Evolutionary conservation across 2,329 filamentous ascomycete genomes (phyloP).

Genomic region (Aspergillus vadensis): DNA sequence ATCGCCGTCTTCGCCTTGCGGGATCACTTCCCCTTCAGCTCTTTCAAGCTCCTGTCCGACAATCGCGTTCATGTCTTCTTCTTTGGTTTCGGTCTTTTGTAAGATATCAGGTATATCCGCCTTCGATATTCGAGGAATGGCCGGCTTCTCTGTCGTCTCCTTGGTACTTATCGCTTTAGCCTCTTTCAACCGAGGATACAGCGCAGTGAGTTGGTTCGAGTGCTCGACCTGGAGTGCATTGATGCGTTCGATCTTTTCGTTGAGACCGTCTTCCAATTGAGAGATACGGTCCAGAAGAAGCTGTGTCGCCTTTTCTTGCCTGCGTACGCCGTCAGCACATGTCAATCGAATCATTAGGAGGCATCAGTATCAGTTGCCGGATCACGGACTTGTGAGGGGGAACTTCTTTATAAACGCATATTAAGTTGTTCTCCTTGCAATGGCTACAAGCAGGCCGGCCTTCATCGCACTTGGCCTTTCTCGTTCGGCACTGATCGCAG

Average conservation of each 20-base stretch:
- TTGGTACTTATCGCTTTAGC: constrained; percentile 1
- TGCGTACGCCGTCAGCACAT: constrained; percentile 20
- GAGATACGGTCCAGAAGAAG: constrained; percentile 38
- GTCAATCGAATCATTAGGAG: neutral
- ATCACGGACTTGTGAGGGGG: constrained; percentile 79
- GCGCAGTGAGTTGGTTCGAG: constrained; percentile 14
- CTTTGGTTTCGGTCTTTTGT: constrained; percentile 20
- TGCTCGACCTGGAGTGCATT: constrained; percentile 24
- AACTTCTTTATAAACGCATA: constrained; percentile 87
- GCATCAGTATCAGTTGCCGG: neutral
- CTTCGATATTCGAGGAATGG: constrained; percentile 30
- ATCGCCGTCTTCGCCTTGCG: constrained; percentile 50
- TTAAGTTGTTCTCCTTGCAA: constrained; percentile 81
- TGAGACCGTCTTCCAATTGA: constrained; percentile 34
- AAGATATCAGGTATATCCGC: constrained; percentile 16
- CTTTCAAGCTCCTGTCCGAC: constrained; percentile 11
- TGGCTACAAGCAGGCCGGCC: constrained; percentile 77
- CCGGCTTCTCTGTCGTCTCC: constrained; percentile 17
- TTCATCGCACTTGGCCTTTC: constrained; percentile 92
- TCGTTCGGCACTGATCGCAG: constrained; percentile 82
- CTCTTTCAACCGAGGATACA: constrained; percentile 8
- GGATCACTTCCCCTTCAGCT: constrained; percentile 7
- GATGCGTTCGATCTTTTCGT: constrained; percentile 26
- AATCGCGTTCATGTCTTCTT: constrained; percentile 5
- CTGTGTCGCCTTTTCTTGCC: constrained; percentile 46